A percentile compares a stretch with the other conserved stretches of the same genome.
Evolutionary conservation across 2,329 filamentous ascomycete species (phyloP).

Genomic region (Pseudomassariella vexata): DNA sequence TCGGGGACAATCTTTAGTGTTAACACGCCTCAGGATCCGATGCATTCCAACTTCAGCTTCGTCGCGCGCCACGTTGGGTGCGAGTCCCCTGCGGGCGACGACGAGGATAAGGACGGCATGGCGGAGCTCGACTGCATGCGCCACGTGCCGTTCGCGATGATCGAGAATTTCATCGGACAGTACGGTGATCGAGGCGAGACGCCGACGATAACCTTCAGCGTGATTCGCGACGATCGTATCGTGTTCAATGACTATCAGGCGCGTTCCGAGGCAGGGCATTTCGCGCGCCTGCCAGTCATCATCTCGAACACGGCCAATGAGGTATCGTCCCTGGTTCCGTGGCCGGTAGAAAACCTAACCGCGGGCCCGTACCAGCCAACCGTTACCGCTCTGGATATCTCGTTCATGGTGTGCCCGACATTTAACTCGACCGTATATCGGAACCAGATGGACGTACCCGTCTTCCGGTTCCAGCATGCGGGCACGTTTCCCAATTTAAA

Average conservation of each 20-base stretch:
- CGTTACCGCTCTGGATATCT: slow-evolving; percentile 8
- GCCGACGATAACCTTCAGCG: slow-evolving; percentile 19
- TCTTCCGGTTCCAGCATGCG: slow-evolving; percentile 33
- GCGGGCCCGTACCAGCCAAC: slow-evolving; percentile 18
- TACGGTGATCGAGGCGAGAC: slow-evolving; percentile 11
- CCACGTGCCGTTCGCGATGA: slow-evolving; percentile 19
- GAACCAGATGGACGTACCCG: slow-evolving; percentile 20
- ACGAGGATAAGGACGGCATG: slow-evolving; percentile 8
- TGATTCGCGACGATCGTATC: slow-evolving; percentile 20
- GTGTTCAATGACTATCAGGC: slow-evolving; percentile 25
- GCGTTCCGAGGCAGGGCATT: slow-evolving; percentile 15
- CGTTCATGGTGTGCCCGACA: slow-evolving; percentile 21
- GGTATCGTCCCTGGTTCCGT: slow-evolving; percentile 18
- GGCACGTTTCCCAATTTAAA: slow-evolving; percentile 36
- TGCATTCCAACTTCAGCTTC: slow-evolving; percentile 27
- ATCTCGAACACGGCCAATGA: slow-evolving; percentile 28
- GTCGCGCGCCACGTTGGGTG: slow-evolving; percentile 28
- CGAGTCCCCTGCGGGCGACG: slow-evolving; percentile 14
- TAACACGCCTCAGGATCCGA: slow-evolving; percentile 15
- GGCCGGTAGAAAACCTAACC: slow-evolving; percentile 20
- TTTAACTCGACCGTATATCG: slow-evolving; percentile 19
- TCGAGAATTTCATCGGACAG: slow-evolving; percentile 12
- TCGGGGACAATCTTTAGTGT: slow-evolving; percentile 30
- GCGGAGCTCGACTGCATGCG: slow-evolving; percentile 31
- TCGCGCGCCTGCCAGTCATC: slow-evolving; percentile 22